Base-by-base conservation (phyloP, 2,329 filamentous ascomycete species). In the Xylariomycetidae sp. region DNA sequence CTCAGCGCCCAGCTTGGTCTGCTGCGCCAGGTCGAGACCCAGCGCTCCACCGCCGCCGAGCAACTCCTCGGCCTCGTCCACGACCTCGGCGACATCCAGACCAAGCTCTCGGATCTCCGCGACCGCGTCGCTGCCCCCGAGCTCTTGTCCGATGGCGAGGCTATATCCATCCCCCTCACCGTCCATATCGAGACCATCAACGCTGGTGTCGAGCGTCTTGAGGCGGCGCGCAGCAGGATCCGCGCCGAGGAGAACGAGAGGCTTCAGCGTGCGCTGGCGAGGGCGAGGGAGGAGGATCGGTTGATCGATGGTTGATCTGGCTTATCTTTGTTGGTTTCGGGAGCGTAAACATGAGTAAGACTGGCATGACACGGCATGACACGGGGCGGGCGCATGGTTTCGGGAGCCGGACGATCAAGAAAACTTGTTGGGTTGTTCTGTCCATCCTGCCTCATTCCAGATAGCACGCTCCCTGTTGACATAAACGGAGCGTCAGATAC, bases 121-220 rank as follows among this genome's bases (percentile, higher is more conserved):
- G 82, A 87, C 39, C 65, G 80, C 5, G 81, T 89, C 8, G 77
- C 75, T 1, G 70, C 74, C 35, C 82, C 85, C 0, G 79, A 78
- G 43, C 56, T 82, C 8, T 48, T 79, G 9, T 70, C 69, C 2
- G 69, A 65, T 17, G 61, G 37, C 2, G 69, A 65, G 17, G 61
- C 35, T 20, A 56, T 60, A 4, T 61, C 67, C 18, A 66, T 86
- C 8, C 82, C 84, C 3, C 62, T 92, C 4, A 71, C 72, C 31
- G 79, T 86, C 25, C 84, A 92, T 52, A 79, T 92, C 25, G 78
- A 86, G 45, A 79, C 77, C 35, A 87, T 92, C 40, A 70, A 82
- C 37, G 65, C 76, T 30, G 82, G 82, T 0, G 76, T 89, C 2
- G 81, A 88, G 56, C 68, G 85, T 42, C 60, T 92, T 39, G 79